Percentiles rank a stretch among this genome's conserved stretches.
phyloP scores from a whole-genome alignment of 163 green algal genomes.

The Chlorella variabilis region DNA sequence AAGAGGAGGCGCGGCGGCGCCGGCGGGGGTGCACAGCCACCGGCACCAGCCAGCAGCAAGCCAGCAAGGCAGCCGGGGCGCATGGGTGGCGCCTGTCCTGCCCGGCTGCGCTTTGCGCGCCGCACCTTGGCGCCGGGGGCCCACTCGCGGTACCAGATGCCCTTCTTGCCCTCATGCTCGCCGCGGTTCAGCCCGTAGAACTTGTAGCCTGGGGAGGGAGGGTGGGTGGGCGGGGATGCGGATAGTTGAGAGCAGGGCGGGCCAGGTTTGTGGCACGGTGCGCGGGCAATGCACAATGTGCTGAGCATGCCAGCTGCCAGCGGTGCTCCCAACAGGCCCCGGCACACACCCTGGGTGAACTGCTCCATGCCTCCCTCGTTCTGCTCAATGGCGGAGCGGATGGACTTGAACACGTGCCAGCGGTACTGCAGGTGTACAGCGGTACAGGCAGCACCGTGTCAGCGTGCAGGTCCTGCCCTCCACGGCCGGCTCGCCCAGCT shows the following conservation, averaged over 20 bases:
- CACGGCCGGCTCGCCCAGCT: no score
- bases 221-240: neutral
- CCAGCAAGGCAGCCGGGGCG: no score
- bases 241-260: neutral
- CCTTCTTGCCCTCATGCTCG: slow-evolving; percentile 81
- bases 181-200: slow-evolving; percentile 95
- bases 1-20: no score
- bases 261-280: no score
- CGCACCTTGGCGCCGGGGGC: slow-evolving; percentile 86
- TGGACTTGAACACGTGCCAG: slow-evolving; percentile 90
- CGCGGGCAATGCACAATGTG: neutral
- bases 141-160: slow-evolving; percentile 98
- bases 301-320: no score
- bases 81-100: no score
- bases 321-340: neutral
- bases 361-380: slow-evolving; percentile 98
- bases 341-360: slow-evolving; percentile 85
- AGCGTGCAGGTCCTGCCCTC: no score
- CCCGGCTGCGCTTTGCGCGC: no score
- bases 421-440: slow-evolving; percentile 79
- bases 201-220: slow-evolving; percentile 84
- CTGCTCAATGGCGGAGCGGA: slow-evolving; percentile 88
- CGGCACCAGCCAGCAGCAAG: no score
- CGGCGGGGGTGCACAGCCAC: no score
- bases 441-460: neutral